Conservation (phyloP, 2,329 filamentous ascomycete species). For the Diplodia mutila region DNA sequence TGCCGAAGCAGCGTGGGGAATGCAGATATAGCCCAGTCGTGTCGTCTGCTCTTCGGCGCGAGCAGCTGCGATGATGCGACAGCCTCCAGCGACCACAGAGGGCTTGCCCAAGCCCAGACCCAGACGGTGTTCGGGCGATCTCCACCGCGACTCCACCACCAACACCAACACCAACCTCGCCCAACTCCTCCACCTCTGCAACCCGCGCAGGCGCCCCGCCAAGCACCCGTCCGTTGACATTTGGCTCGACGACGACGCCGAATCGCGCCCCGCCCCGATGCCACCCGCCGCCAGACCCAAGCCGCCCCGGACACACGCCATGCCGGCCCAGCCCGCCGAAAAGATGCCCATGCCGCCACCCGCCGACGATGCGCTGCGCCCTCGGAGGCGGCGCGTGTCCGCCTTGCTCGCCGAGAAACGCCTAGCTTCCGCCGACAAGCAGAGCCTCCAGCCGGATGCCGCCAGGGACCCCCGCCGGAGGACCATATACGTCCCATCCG, state of each 20-base stretch:
- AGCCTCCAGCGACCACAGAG: conserved; percentile 38
- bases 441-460: conserved; percentile 39
- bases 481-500: conserved; percentile 56
- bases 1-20: not conserved
- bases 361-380: conserved; percentile 29
- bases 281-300: conserved; percentile 31
- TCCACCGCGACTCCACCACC: conserved; percentile 37
- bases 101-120: conserved; percentile 43
- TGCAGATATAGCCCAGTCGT: not conserved
- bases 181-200: conserved; percentile 35
- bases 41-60: not conserved
- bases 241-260: conserved; percentile 42
- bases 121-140: conserved; percentile 26
- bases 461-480: conserved; percentile 50
- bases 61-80: conserved; percentile 35
- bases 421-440: not conserved
- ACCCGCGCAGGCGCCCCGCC: conserved; percentile 39
- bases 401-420: conserved; percentile 36
- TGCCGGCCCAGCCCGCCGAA: conserved; percentile 44
- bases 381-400: conserved; percentile 42
- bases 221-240: conserved; percentile 39
- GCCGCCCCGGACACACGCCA: conserved; percentile 31
- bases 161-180: conserved; percentile 44
- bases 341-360: conserved; percentile 35
- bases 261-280: conserved; percentile 29